These are phyloP conservation scores for Lasiosphaeris hirsuta DNA, from an alignment of 495 filamentous ascomycete species.

Conservation along the genomic window DNA sequence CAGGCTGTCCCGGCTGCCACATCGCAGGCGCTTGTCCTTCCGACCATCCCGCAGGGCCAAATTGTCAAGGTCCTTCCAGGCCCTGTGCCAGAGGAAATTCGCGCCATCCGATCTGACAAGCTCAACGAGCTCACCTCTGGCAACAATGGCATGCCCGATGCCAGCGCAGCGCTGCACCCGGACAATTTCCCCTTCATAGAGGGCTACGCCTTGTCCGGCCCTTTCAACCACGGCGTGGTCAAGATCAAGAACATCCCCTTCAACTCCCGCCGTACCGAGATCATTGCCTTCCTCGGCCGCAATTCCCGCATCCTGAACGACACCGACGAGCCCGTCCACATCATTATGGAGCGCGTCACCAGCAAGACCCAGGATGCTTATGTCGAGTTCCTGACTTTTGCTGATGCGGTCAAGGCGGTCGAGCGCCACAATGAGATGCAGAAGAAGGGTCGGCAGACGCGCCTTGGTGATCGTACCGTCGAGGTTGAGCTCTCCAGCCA, in stretches of 20 bases:
- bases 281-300: constrained; percentile 68
- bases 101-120: too few species aligned
- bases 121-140: too few species aligned
- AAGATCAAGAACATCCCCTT: constrained; percentile 59
- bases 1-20: too few species aligned
- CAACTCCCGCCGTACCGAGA: constrained; percentile 59
- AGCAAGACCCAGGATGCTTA: constrained; percentile 76
- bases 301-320: constrained; percentile 57
- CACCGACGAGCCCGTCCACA: constrained; percentile 63
- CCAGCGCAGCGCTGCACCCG: constrained; percentile 28
- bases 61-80: too few species aligned
- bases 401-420: constrained; percentile 54
- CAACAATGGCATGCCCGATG: constrained; percentile 19
- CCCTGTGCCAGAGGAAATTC: too few species aligned
- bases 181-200: constrained; percentile 45
- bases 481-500: constrained; percentile 61
- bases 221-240: constrained; percentile 27
- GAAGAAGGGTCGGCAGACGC: constrained; percentile 38
- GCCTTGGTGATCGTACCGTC: constrained; percentile 63
- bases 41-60: too few species aligned
- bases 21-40: too few species aligned
- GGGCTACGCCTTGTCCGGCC: constrained; percentile 14
- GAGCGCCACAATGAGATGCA: constrained; percentile 39
- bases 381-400: constrained; percentile 58
- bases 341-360: constrained; percentile 78